Evolutionary conservation across 257 asterid species (phyloP).

Genomic region (Fraxinus excelsior): DNA sequence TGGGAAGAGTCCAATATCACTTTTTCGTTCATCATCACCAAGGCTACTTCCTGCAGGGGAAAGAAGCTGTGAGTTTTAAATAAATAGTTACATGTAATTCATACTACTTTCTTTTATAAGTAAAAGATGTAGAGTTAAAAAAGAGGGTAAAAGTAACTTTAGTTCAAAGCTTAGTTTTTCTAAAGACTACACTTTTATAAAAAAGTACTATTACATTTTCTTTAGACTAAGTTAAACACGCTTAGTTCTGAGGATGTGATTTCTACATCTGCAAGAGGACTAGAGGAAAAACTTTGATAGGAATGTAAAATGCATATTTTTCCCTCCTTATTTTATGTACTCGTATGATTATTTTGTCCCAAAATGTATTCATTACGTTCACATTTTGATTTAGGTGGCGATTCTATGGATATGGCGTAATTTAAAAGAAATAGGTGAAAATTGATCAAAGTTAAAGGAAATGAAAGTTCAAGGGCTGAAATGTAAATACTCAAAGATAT

Average conservation of each 20-base stretch:
- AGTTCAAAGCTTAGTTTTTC: neutral
- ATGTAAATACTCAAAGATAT: no score
- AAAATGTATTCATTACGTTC: no score
- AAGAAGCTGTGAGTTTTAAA: constrained; percentile 22
- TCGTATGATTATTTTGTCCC: no score
- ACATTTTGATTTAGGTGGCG: no score
- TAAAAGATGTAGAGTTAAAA: neutral
- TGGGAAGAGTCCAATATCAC: constrained; percentile 19
- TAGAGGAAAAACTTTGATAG: no score
- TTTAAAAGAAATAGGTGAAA: no score
- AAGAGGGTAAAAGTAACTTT: neutral
- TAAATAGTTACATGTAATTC: neutral
- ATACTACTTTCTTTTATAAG: neutral
- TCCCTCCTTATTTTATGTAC: no score
- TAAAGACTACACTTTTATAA: neutral
- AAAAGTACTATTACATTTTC: no score
- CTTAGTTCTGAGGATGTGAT: constrained; percentile 7
- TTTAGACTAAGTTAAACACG: neutral
- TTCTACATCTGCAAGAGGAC: neutral
- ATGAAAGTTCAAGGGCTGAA: no score
- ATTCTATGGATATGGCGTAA: no score
- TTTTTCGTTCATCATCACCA: constrained; percentile 20
- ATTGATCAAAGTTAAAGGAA: no score
- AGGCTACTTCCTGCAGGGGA: constrained; percentile 40
- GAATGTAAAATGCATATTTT: no score